Conservation (phyloP, 1,139 yeast species). For the Ashbya aceris region DNA sequence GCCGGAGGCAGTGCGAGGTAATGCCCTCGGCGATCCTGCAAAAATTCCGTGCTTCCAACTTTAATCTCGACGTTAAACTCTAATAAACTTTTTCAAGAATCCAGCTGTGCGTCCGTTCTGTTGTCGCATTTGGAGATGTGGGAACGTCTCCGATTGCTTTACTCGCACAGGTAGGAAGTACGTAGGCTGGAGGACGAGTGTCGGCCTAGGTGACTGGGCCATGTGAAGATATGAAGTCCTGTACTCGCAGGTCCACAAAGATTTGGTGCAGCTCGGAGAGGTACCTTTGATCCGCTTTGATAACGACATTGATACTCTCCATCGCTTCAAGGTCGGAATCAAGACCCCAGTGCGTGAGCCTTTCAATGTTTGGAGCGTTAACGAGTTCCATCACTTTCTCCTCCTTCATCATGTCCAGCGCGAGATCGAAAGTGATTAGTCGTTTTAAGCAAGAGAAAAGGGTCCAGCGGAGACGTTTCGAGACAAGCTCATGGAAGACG, state of each 20-base stretch:
- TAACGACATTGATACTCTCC: constrained; percentile 1
- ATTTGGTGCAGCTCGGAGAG: not conserved
- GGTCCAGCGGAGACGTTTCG: constrained; percentile 2
- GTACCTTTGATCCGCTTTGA: not conserved
- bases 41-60: no score
- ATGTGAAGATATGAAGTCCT: not conserved
- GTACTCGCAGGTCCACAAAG: not conserved
- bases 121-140: no score
- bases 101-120: not conserved
- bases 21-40: no score
- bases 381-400: not conserved
- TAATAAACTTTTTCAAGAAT: not conserved
- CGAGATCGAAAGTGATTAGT: constrained; percentile 1
- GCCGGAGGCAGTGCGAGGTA: no score
- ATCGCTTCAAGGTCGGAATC: not conserved
- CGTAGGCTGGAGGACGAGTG: no score
- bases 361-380: constrained; percentile 3
- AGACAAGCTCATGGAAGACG: not conserved
- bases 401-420: not conserved
- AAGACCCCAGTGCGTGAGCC: constrained; percentile 2
- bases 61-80: not conserved
- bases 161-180: no score
- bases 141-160: no score
- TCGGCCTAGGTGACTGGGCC: no score
- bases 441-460: constrained; percentile 3